Evolutionary conservation across 2,329 filamentous ascomycete species (phyloP).

Genomic region (Grosmannia huntii): DNA sequence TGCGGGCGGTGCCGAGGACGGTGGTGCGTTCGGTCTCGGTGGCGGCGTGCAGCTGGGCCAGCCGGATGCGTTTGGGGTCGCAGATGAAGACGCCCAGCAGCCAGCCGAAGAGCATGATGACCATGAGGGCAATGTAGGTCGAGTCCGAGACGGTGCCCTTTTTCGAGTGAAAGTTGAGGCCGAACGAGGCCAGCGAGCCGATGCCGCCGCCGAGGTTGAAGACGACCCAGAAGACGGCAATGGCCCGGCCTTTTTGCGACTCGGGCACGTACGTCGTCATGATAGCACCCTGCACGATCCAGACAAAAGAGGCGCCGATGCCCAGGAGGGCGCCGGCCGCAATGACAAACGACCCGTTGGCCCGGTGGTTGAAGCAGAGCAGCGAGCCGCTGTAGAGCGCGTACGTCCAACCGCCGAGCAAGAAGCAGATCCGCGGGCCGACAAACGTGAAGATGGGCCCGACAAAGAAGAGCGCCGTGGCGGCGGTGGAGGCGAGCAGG

Average conservation of each 20-base stretch:
- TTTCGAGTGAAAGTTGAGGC: conserved; percentile 27
- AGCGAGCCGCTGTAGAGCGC: conserved; percentile 30
- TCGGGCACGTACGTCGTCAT: conserved; percentile 33
- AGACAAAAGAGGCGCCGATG: conserved; percentile 30
- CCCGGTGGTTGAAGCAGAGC: conserved; percentile 29
- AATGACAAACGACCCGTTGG: conserved; percentile 30
- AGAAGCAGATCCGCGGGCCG: conserved; percentile 27
- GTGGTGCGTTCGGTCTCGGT: conserved; percentile 30
- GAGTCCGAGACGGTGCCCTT: conserved; percentile 31
- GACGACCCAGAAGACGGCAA: conserved; percentile 31
- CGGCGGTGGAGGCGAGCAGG: conserved; percentile 27
- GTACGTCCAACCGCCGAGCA: conserved; percentile 33
- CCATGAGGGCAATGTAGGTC: conserved; percentile 36
- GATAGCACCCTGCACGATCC: conserved; percentile 34
- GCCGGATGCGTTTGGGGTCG: conserved; percentile 28
- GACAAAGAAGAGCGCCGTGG: conserved; percentile 28
- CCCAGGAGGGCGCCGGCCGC: conserved; percentile 31
- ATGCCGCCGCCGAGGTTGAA: conserved; percentile 32
- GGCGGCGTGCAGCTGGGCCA: conserved; percentile 22
- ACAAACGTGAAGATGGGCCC: conserved; percentile 29
- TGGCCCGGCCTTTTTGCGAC: conserved; percentile 27
- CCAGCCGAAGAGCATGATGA: conserved; percentile 37
- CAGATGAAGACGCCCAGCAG: conserved; percentile 33
- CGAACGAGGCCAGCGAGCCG: conserved; percentile 30
- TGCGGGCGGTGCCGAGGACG: conserved; percentile 23